Evolutionary conservation across 2,329 filamentous ascomycete species (phyloP).

Genomic region (Lachnellula arida): DNA sequence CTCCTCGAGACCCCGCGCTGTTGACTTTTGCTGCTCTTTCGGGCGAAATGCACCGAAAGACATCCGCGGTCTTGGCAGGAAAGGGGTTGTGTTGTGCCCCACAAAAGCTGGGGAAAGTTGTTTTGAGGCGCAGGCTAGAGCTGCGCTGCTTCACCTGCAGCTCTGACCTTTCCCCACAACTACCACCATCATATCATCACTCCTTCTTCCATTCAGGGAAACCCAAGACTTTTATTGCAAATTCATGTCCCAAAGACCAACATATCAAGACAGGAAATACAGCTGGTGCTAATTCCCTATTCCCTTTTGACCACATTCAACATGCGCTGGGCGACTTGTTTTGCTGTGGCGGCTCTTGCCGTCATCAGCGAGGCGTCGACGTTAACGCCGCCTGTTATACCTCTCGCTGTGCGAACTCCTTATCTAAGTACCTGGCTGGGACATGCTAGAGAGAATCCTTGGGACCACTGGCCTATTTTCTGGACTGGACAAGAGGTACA

Average conservation of each 20-base stretch:
- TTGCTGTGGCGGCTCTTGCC: conserved; percentile 26
- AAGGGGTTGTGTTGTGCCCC: too few relatives aligned
- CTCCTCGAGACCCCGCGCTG: not conserved
- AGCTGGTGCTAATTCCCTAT: not conserved
- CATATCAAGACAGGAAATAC: not conserved
- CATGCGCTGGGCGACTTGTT: conserved; percentile 29
- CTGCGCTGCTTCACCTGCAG: too few relatives aligned
- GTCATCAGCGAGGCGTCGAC: conserved; percentile 42
- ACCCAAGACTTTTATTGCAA: not conserved
- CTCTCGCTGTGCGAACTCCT: conserved; percentile 54
- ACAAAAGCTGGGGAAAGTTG: too few relatives aligned
- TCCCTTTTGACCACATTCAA: not conserved
- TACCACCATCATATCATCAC: too few relatives aligned
- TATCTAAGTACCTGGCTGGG: conserved; percentile 59
- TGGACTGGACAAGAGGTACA: conserved; percentile 64
- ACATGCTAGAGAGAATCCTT: conserved; percentile 67
- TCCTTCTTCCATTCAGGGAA: not conserved
- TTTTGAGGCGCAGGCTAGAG: too few relatives aligned
- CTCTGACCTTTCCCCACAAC: too few relatives aligned
- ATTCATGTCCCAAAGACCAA: not conserved
- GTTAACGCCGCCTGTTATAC: conserved; percentile 52
- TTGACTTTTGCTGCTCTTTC: too few relatives aligned
- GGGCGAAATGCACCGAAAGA: too few relatives aligned
- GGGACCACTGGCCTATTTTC: conserved; percentile 84
- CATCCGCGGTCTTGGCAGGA: too few relatives aligned